Evolutionary conservation across 345 rosid species (phyloP), one percentile per base, ranked within the genome.

Genomic region (Garcia nutans): DNA sequence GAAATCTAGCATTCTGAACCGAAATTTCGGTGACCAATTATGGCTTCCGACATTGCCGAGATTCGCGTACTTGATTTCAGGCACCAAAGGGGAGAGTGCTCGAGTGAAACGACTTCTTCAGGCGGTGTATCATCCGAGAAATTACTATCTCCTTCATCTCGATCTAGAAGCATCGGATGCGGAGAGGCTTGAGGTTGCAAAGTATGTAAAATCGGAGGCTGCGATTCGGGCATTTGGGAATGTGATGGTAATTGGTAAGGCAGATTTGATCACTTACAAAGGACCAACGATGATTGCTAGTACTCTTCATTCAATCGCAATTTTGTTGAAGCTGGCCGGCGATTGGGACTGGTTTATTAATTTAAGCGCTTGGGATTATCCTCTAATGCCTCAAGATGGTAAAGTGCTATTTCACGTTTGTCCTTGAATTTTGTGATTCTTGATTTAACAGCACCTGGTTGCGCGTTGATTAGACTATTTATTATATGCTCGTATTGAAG

Each of bases 261-360:
- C 96, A 31, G 86, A 95, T 89, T 86, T 91, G 88, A 86, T 93
- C 1, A 93, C 96, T 26, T 84, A 84, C 64, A 93, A 87, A 81
- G 98, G 99, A 0, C 97, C 98, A 24, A 93, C 99, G 0, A 79
- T 78, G 91, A 84, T 93, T 62, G 98, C 99, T 23, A 85, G 77
- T 58, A 87, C 89, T 72, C 96, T 95, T 71, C 97, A 88, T 24
- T 93, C 92, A 2, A 76, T 87, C 65, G 90, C 97, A 13, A 82
- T 95, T 70, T 71, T 96, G 85, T 74, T 96, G 90, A 96, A 84
- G 85, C 71, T 78, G 76, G 87, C 91, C n/a, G 68, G 64, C 45
- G 96, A 91, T 77, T 96, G 98, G 97, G 94, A 96, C 74, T 96
- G 97, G 99, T 93, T 96, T 74, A 78, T 93, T 56, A 96, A 96